Percentiles rank a stretch among this genome's conserved stretches.
Evolutionary conservation across 2,329 filamentous ascomycete genomes (phyloP).

Genomic region (Cladobotryum protrusum): DNA sequence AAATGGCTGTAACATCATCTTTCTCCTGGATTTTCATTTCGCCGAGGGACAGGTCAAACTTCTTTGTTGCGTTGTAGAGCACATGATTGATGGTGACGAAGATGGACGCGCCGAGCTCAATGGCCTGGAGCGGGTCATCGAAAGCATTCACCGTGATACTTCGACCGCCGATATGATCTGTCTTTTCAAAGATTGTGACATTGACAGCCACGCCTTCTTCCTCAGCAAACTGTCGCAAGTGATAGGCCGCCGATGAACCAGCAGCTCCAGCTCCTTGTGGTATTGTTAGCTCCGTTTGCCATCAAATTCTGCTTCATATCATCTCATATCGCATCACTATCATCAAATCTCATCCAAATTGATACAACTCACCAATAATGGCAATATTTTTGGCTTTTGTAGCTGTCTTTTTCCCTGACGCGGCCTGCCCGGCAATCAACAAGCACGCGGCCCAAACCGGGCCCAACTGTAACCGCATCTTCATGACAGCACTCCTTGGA

Average conservation of each 20-base stretch:
- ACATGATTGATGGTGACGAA: constrained; percentile 84
- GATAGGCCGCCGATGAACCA: constrained; percentile 80
- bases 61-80: constrained; percentile 63
- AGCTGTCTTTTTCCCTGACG: constrained; percentile 6
- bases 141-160: constrained; percentile 78
- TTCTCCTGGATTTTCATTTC: constrained; percentile 39
- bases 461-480: constrained; percentile 12
- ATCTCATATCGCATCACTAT: background rate
- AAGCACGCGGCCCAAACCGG: constrained; percentile 14
- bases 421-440: constrained; percentile 12
- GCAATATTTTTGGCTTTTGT: constrained; percentile 27
- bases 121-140: constrained; percentile 56
- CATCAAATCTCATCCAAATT: background rate
- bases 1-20: constrained; percentile 64
- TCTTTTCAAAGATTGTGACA: constrained; percentile 83
- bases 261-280: constrained; percentile 75
- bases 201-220: constrained; percentile 57
- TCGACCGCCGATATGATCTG: constrained; percentile 72
- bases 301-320: background rate
- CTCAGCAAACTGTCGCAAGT: constrained; percentile 65
- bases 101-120: constrained; percentile 88
- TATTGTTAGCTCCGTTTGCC: background rate
- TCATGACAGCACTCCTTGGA: background rate
- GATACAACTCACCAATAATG: constrained; percentile 28
- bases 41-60: constrained; percentile 62